A percentile compares a stretch with the other conserved stretches of the same genome.
Conservation (phyloP, 352 stramenopile genomes). For the Phytophthora niederhauseri region DNA sequence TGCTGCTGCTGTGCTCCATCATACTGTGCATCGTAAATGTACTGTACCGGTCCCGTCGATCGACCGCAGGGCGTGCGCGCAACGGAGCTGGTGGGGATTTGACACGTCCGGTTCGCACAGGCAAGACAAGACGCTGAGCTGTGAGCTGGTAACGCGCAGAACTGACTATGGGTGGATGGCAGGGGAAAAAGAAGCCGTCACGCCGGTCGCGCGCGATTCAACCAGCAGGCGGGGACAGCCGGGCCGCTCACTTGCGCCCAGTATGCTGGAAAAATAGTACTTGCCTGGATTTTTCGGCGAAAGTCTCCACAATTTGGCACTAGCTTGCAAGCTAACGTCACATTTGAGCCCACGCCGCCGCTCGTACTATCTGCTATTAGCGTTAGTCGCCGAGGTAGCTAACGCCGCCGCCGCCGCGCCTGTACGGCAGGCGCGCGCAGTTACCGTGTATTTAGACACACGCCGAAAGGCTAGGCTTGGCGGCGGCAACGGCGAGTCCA, state of each 20-base stretch:
- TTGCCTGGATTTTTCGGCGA: conserved; percentile 22
- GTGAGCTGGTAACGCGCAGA: conserved; percentile 4
- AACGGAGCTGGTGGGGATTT: conserved; percentile 25
- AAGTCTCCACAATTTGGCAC: conserved; percentile 15
- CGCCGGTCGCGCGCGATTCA: conserved; percentile 12
- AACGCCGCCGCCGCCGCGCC: background rate
- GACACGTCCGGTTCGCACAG: conserved; percentile 23
- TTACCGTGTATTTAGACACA: background rate
- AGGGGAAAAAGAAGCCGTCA: conserved; percentile 23
- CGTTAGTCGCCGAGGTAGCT: conserved; percentile 1
- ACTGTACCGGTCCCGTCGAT: conserved; percentile 10
- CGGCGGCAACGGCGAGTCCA: background rate
- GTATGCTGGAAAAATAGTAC: conserved; percentile 19
- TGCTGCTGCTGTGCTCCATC: conserved; percentile 26
- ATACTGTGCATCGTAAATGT: conserved; percentile 14
- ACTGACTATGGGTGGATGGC: conserved; percentile 21
- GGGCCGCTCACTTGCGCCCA: conserved; percentile 11
- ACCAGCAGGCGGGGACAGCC: conserved; percentile 13
- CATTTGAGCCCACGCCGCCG: background rate
- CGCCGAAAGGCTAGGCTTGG: background rate
- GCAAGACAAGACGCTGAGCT: conserved; percentile 1
- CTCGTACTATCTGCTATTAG: background rate
- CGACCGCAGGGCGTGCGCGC: background rate
- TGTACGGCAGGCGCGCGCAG: background rate
- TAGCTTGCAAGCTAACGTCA: conserved; percentile 8